These are phyloP conservation scores for Begonia loranthoides DNA, from an alignment of 306 rosid genomes.

Conservation along the genomic window DNA sequence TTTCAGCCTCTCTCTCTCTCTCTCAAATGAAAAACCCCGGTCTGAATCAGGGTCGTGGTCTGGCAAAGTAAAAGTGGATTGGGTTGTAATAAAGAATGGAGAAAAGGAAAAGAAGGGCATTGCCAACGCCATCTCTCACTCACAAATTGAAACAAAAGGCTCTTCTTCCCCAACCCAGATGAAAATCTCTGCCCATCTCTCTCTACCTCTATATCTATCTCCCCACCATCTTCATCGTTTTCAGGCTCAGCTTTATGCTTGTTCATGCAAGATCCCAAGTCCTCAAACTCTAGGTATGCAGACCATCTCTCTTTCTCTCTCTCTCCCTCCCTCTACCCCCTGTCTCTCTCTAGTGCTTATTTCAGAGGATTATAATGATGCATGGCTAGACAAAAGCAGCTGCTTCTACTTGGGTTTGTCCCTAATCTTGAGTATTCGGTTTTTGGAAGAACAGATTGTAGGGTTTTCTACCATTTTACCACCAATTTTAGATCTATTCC, in stretches of 20 bases:
- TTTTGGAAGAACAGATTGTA: no score
- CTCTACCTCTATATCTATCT: not conserved
- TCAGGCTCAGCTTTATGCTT: slow-evolving; percentile 19
- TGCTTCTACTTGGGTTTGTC: no score
- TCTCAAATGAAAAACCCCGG: slow-evolving; percentile 4
- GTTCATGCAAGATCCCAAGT: slow-evolving; percentile 88
- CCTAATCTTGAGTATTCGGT: no score
- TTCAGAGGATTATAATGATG: not conserved
- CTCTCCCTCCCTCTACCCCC: not conserved
- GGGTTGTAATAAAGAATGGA: slow-evolving; percentile 40
- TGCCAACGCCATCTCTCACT: slow-evolving; percentile 26
- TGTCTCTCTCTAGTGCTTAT: not conserved
- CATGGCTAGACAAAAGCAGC: not conserved
- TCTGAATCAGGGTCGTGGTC: slow-evolving; percentile 27
- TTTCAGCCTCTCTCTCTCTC: not conserved
- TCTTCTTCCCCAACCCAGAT: slow-evolving; percentile 41
- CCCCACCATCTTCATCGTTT: slow-evolving; percentile 33
- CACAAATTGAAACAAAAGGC: slow-evolving; percentile 15
- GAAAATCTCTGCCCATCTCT: slow-evolving; percentile 31
- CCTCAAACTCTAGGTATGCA: slow-evolving; percentile 60
- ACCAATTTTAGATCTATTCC: no score
- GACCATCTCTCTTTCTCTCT: slow-evolving; percentile 10
- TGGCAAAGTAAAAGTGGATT: slow-evolving; percentile 53
- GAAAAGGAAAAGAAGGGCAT: slow-evolving; percentile 40
- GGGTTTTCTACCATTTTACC: no score